phyloP scores from a whole-genome alignment of 495 filamentous ascomycete genomes.

The Rhizodiscina lignyota region DNA sequence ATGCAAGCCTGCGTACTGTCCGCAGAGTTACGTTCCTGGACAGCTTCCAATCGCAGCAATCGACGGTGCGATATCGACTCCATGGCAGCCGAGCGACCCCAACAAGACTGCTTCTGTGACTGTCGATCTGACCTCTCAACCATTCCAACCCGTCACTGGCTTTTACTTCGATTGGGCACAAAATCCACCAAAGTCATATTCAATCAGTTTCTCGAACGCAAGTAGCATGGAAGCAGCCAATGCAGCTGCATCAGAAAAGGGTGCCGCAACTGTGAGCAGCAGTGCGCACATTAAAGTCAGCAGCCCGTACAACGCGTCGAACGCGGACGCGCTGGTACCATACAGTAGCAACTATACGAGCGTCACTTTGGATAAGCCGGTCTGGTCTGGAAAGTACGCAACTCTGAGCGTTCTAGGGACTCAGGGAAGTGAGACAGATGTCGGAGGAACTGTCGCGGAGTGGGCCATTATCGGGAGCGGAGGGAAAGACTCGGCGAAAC shows the following conservation, averaged over 20 bases:
- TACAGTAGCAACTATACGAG: constrained; percentile 21
- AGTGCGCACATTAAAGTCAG: constrained; percentile 13
- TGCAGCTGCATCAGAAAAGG: constrained; percentile 1
- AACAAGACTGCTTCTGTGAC: constrained; percentile 29
- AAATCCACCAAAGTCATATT: constrained; percentile 38
- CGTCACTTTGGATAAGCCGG: constrained; percentile 13
- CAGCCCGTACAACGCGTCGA: constrained; percentile 9
- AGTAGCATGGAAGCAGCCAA: background rate
- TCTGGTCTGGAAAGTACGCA: constrained; percentile 23
- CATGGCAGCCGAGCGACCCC: constrained; percentile 54
- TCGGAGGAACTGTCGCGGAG: constrained; percentile 56
- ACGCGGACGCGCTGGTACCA: constrained; percentile 17
- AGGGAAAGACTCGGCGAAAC: too few relatives aligned
- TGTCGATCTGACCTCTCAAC: constrained; percentile 22
- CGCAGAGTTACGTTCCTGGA: constrained; percentile 36
- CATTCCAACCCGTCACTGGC: constrained; percentile 26
- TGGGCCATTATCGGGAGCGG: constrained; percentile 39
- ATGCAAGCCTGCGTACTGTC: constrained; percentile 39
- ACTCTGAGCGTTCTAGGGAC: constrained; percentile 30
- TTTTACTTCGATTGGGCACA: constrained; percentile 54
- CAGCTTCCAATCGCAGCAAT: constrained; percentile 58
- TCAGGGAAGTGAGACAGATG: constrained; percentile 29
- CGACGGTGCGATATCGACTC: constrained; percentile 52
- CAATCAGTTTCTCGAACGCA: constrained; percentile 36
- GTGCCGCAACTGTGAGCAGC: constrained; percentile 9